Evolutionary conservation across 1,284 basidiomycete genomes (phyloP).

Genomic region (Pterula multifida): DNA sequence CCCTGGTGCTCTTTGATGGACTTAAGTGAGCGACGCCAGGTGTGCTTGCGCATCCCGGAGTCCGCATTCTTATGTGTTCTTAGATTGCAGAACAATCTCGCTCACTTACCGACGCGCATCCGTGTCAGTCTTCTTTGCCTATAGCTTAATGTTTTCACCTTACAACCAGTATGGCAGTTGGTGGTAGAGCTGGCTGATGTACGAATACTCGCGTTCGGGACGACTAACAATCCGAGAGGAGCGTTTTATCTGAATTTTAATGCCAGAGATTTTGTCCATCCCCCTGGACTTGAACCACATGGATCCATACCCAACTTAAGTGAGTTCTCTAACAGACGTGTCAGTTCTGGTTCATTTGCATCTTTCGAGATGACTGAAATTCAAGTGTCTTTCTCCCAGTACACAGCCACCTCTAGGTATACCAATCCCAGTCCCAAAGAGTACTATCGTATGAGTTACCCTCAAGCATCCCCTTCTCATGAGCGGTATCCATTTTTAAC

Average conservation of each 20-base stretch:
- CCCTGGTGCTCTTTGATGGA: constrained; percentile 53
- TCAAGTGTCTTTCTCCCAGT: constrained; percentile 2
- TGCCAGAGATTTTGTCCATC: constrained; percentile 53
- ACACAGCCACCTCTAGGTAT: constrained; percentile 5
- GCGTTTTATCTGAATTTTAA: constrained; percentile 48
- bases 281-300: constrained; percentile 39
- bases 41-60: too few relatives aligned
- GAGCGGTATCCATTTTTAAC: constrained; percentile 62
- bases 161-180: constrained; percentile 27
- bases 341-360: not conserved
- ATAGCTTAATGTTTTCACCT: constrained; percentile 4
- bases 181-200: constrained; percentile 60
- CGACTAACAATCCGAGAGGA: constrained; percentile 43
- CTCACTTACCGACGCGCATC: constrained; percentile 48
- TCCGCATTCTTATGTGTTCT: constrained; percentile 3
- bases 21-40: constrained; percentile 42
- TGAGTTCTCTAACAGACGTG: constrained; percentile 9
- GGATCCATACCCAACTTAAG: constrained; percentile 9
- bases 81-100: constrained; percentile 53
- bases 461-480: constrained; percentile 41
- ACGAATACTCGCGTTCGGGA: constrained; percentile 61
- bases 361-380: not conserved
- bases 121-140: constrained; percentile 23
- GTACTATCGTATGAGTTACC: constrained; percentile 30
- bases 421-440: constrained; percentile 18